Base-by-base conservation (phyloP, 805 yeast genomes). In the Starmerella tilneyi region DNA sequence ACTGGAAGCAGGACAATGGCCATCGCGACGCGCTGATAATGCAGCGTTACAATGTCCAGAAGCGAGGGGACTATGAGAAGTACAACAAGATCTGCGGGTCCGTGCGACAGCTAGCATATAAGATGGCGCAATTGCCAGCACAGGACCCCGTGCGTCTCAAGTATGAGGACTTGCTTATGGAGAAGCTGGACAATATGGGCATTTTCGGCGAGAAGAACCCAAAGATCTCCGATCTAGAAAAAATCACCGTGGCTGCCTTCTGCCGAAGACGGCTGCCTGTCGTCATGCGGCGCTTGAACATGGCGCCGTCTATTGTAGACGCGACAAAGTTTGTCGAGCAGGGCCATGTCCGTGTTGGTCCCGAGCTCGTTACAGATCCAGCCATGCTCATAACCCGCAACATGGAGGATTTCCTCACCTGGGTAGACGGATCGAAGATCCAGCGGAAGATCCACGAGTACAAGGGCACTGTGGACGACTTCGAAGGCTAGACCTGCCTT, bases 331-430 rank as follows among this genome's bases (percentile, higher is more conserved):
- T 84, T 61, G 74, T 94, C 12, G 96, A 92, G 60, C 97, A 92
- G 63, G 99, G 99, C 2, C 97, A 92, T 59, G 94, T 92, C 2
- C 74, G 98, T 55, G 94, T 92, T 6, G 99, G 99, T 0, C 97
- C 97, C 11, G 82, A 85, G 60, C 81, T 94, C 22, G 80, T 94
- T 35, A 88, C 96, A 1, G 98, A 92, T 63, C 94, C 97, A 3
- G 96, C 97, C 0, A 89, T 80, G 61, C 69, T 94, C 56, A 92
- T 92, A 5, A 89, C 96, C 2, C 74, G 96, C 60, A 84, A 78
- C 56, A 73, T 92, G 82, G 99, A 92, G 62, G 99, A 92, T 63
- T 92, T 85, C 63, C 72, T 92, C 56, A 92, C 98, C 3, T 92
- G 99, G 99, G 92, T 84, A n/a, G 96, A 92, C 59, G 74, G 79